Evolutionary conservation across 1,139 yeast species (phyloP), one percentile per base, ranked within the genome.

Genomic region (Kurtzmaniella quercitrusa): DNA sequence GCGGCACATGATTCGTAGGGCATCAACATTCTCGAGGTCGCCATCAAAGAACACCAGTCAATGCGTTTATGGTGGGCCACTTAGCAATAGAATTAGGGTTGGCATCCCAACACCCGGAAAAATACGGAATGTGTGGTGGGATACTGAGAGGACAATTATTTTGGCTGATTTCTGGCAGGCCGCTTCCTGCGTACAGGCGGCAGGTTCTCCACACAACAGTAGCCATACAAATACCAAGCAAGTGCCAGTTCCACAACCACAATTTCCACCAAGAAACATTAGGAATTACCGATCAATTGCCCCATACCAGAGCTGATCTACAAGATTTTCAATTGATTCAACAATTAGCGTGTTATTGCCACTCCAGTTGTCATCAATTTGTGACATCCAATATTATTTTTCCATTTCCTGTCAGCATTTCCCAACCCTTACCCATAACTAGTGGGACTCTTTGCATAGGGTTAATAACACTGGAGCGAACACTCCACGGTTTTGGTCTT

Each of bases 71-170:
- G 14, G 31, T 27, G 14, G 31, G n/a, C 37, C 4, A 14, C 19
- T 16, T 34, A 12, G 4, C 37, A 34, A 34, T 16, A 21, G 27
- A 12, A 31, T 14, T 31, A 24, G 23, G 24, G 46, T 43, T 41
- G 46, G 38, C 46, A 41, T 25, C 44, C 41, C 46, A 43, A 43
- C 46, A 41, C 44, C 45, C 46, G 46, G 46, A 33, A 23, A 18
- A 12, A 21, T 36, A 23, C 46, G 46, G 46, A 24, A 40, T 14
- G 36, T 15, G 36, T 14, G 11, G 14, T n/a, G 16, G n/a, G 14
- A 31, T 31, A 31, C 14, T 31, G 9, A 15, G 16, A 31, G 14
- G 18, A 15, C 10, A 31, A 31, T 31, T 31, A 4, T 14, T 27
- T 27, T 27, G 14, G 10, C 31, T 27, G 31, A 27, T 27, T 27